These are phyloP conservation scores for Endocarpon pusillum DNA, from an alignment of 495 filamentous ascomycete genomes.

Conservation along the genomic window DNA sequence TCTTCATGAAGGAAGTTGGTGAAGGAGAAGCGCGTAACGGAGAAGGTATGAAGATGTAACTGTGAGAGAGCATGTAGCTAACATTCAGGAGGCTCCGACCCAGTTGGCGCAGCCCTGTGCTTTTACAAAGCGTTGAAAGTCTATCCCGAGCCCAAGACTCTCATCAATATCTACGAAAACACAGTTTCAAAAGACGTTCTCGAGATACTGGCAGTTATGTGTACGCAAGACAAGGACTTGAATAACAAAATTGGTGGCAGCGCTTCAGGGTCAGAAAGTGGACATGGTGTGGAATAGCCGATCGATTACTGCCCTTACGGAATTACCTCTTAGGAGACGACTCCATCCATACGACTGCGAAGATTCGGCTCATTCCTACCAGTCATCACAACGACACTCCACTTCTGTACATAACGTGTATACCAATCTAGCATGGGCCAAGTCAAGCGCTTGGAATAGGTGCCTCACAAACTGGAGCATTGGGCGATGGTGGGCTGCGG, in stretches of 20 bases:
- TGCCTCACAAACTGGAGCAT: too few species aligned
- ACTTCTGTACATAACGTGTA: too few species aligned
- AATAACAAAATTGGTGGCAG: slow-evolving; percentile 21
- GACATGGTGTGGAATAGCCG: background rate
- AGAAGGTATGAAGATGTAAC: slow-evolving; percentile 34
- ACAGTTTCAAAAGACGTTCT: slow-evolving; percentile 90
- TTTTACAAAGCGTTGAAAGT: slow-evolving; percentile 99
- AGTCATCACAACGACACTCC: too few species aligned
- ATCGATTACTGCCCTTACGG: too few species aligned
- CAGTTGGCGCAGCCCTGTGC: slow-evolving; percentile 71
- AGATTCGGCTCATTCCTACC: too few species aligned
- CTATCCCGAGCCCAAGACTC: slow-evolving; percentile 79
- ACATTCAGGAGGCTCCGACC: slow-evolving; percentile 39
- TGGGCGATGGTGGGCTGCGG: too few species aligned
- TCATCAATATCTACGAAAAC: slow-evolving; percentile 95
- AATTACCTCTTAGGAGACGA: too few species aligned
- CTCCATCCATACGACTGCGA: too few species aligned
- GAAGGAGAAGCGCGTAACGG: slow-evolving; percentile 61
- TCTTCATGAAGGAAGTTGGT: slow-evolving; percentile 91
- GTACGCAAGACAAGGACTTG: slow-evolving; percentile 67
- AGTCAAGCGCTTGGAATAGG: too few species aligned
- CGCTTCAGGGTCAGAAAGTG: background rate
- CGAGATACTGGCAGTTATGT: slow-evolving; percentile 94
- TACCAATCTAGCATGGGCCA: too few species aligned
- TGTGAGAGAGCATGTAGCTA: slow-evolving; percentile 8